Evolutionary conservation across 2,329 filamentous ascomycete genomes (phyloP), one percentile per base, ranked within the genome.

Genomic region (Stemphylium vesicarium): DNA sequence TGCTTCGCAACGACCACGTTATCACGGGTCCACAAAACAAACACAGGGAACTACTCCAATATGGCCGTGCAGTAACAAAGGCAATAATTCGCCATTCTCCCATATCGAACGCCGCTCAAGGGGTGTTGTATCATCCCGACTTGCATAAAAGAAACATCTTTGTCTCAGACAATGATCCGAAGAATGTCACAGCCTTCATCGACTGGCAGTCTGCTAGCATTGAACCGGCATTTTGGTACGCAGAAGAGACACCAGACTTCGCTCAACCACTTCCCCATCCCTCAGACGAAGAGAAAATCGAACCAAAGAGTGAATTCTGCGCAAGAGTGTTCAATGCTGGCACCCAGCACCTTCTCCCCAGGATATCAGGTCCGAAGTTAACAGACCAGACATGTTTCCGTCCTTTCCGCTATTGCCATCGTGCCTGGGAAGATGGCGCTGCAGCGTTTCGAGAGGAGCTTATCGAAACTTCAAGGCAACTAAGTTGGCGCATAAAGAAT

Each of bases 111-210:
- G 60, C 64, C 41, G 60, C 72, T 56, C 53, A 33, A 24, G 74
- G 73, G 31, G 64, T 70, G 4, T 56, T 80, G 2, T 73, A 77
- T 46, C 76, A 80, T 50, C 71, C 73, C 12, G 76, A 80, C 61
- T 54, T 79, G 35, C 70, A 79, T 57, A 75, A 73, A 65, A 65
- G 74, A 53, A 80, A 79, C 58, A 76, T 80, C 20, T 79, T 78
- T 53, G 71, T 80, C 41, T 76, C 72, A 6, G 66, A 70, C 70
- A 22, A 49, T 66, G n/a, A n/a, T n/a, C n/a, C n/a, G n/a, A n/a
- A n/a, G n/a, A n/a, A n/a, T 16, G 63, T 80, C 5, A 73, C 75
- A 5, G 69, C 65, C 11, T 74, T 80, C 13, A 77, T 80, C 13
- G 77, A 80, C 57, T 80, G 75, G 77, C 76, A 80, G 60, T 74